phyloP scores from a whole-genome alignment of 2,329 filamentous ascomycete genomes.

The Clarireedia sp. region DNA sequence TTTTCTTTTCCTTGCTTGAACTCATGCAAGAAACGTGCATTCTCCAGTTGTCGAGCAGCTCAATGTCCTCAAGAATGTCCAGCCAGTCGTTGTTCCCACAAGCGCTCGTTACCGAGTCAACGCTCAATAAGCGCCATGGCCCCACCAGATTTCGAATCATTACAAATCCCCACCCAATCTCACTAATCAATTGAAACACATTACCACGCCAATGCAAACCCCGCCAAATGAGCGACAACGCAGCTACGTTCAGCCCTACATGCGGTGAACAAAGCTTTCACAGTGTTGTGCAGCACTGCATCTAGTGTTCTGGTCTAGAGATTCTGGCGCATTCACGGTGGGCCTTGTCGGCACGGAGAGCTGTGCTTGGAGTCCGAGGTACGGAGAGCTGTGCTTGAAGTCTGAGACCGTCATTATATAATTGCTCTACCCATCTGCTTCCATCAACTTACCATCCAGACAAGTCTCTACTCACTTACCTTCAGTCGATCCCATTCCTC shows the following conservation, averaged over 20 bases:
- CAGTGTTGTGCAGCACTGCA: not conserved
- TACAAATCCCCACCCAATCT: constrained; percentile 2
- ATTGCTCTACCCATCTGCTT: not conserved
- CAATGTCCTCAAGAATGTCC: too few relatives aligned
- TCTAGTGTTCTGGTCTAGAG: not conserved
- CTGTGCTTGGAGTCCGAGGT: not conserved
- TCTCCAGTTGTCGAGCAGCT: too few relatives aligned
- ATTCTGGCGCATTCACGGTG: too few relatives aligned
- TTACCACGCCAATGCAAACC: not conserved
- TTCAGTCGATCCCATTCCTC: not conserved
- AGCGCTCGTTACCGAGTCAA: too few relatives aligned
- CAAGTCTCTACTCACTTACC: not conserved
- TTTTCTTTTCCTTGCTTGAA: too few relatives aligned
- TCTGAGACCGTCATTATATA: not conserved
- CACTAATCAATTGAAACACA: not conserved
- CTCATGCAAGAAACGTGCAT: too few relatives aligned
- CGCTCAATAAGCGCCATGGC: not conserved
- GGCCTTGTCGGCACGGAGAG: too few relatives aligned
- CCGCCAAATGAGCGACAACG: not conserved
- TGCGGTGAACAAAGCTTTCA: not conserved
- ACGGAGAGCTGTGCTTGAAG: not conserved
- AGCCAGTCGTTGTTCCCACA: too few relatives aligned
- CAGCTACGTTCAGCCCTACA: not conserved
- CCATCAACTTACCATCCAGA: not conserved
- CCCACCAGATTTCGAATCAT: not conserved